These are phyloP conservation scores for Scheffersomyces ergatensis DNA, from an alignment of 805 yeast genomes.

Conservation along the genomic window DNA sequence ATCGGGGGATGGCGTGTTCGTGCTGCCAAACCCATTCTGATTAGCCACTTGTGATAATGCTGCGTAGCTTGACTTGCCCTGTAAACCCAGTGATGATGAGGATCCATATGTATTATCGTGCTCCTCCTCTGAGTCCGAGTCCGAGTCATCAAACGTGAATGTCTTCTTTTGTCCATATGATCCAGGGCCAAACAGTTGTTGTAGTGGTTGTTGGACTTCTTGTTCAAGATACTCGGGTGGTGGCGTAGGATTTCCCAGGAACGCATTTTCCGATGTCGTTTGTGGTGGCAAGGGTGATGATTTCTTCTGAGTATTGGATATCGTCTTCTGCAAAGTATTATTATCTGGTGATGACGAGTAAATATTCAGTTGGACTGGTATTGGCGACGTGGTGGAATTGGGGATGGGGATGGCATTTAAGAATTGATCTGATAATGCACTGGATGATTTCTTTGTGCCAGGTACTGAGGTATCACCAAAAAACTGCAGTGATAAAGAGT, in stretches of 20 bases:
- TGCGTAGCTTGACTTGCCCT: conserved; percentile 31
- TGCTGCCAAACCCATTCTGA: conserved; percentile 24
- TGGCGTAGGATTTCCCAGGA: conserved; percentile 32
- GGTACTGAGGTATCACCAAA: conserved; percentile 19
- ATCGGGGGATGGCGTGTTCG: neutral
- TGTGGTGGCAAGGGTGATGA: conserved; percentile 42
- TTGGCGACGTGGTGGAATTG: neutral
- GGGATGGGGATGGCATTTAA: conserved; percentile 4
- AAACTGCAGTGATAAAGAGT: conserved; percentile 35
- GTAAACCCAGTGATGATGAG: neutral
- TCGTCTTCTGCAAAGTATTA: conserved; percentile 3
- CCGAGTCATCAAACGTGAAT: conserved; percentile 36
- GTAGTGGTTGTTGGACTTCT: neutral
- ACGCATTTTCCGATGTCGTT: conserved; percentile 41
- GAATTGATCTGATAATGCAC: conserved; percentile 19
- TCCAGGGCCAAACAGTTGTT: neutral
- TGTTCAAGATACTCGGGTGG: conserved; percentile 5
- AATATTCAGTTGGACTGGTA: neutral
- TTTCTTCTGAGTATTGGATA: conserved; percentile 24
- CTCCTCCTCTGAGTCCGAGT: conserved; percentile 31
- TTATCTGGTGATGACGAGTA: conserved; percentile 4
- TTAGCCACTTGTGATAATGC: conserved; percentile 54
- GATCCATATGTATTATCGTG: conserved; percentile 14
- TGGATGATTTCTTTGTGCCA: conserved; percentile 7
- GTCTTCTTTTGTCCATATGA: conserved; percentile 5